Evolutionary conservation across 306 rosid species (phyloP).

Genomic region (Cucumis sativus): DNA sequence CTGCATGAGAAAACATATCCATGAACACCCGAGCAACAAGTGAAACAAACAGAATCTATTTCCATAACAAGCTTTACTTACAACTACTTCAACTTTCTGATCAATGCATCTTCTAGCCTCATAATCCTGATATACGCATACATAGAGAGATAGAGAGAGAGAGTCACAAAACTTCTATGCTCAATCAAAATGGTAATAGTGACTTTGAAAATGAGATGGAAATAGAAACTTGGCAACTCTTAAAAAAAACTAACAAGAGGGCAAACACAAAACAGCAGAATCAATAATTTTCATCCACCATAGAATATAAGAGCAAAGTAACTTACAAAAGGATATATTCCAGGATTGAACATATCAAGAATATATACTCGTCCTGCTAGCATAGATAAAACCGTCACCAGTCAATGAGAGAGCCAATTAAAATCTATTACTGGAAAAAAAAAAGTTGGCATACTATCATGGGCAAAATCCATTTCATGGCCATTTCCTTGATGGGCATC

Average conservation of each 20-base stretch:
- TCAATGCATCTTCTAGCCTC: constrained; percentile 71
- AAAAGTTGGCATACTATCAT: constrained; percentile 48
- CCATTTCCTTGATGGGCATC: constrained; percentile 99
- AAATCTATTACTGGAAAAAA: constrained; percentile 11
- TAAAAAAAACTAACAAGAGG: background rate
- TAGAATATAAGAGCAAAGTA: background rate
- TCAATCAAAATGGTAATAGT: background rate
- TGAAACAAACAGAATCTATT: constrained; percentile 6
- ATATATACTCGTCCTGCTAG: constrained; percentile 69
- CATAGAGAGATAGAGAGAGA: background rate
- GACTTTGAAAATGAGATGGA: background rate
- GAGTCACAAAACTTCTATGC: background rate
- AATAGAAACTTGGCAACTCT: background rate
- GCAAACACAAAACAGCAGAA: constrained; percentile 8
- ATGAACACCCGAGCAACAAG: background rate
- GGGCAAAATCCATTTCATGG: constrained; percentile 66
- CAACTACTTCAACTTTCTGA: constrained; percentile 82
- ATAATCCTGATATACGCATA: constrained; percentile 33
- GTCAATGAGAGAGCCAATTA: constrained; percentile 5
- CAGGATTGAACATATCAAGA: constrained; percentile 87
- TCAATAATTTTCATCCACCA: background rate
- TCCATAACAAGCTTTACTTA: constrained; percentile 23
- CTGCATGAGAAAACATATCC: constrained; percentile 23
- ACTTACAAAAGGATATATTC: constrained; percentile 82
- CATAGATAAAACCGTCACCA: constrained; percentile 16